phyloP scores from a whole-genome alignment of 257 asterid genomes.

The Galeopsis tetrahit region DNA sequence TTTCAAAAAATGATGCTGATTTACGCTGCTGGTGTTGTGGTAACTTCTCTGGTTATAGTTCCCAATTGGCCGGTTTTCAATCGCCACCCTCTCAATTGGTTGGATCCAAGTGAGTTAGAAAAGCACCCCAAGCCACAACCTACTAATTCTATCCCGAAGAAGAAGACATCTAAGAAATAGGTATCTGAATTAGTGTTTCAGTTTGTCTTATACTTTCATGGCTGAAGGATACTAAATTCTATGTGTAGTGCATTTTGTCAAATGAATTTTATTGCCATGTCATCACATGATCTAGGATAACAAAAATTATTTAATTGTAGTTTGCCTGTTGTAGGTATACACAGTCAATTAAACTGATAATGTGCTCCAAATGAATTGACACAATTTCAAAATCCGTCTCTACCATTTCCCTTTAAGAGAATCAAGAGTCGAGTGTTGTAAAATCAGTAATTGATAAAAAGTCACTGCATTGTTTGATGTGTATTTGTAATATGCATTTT shows the following conservation, averaged over 20 bases:
- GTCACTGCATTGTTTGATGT: too few species aligned
- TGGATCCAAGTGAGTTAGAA: conserved; percentile 67
- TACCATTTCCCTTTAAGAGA: too few species aligned
- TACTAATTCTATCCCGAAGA: conserved; percentile 45
- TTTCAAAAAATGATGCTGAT: conserved; percentile 66
- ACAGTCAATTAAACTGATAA: too few species aligned
- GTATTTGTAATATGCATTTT: too few species aligned
- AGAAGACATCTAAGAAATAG: conserved; percentile 67
- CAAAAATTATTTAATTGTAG: too few species aligned
- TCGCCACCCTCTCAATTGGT: conserved; percentile 70
- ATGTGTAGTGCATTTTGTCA: background rate
- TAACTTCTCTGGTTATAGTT: conserved; percentile 60
- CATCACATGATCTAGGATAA: background rate
- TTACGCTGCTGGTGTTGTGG: conserved; percentile 65
- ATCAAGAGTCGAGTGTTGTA: too few species aligned
- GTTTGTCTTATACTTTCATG: background rate
- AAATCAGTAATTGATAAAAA: too few species aligned
- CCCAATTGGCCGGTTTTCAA: conserved; percentile 80
- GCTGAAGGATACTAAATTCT: conserved; percentile 16
- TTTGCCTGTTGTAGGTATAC: too few species aligned
- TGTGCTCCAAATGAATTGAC: too few species aligned
- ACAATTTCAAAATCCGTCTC: too few species aligned
- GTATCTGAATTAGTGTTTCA: conserved; percentile 8
- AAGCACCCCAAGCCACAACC: conserved; percentile 69
- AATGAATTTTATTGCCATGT: background rate